A percentile compares a stretch with the other conserved stretches of the same genome.
phyloP scores from a whole-genome alignment of 1,284 basidiomycete species.

The Neonothopanus nambi region DNA sequence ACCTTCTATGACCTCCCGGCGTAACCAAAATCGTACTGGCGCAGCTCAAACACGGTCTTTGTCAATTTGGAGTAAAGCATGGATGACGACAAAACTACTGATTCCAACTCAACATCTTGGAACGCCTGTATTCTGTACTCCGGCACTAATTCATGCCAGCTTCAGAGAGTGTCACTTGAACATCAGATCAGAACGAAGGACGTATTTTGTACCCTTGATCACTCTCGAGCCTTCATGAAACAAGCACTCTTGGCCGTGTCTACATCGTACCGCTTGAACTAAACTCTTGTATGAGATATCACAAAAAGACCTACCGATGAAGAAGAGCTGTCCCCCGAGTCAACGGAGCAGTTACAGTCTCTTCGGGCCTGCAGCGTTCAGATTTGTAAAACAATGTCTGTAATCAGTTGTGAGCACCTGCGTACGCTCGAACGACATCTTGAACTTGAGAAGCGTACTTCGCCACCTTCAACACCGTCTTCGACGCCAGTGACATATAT shows the following conservation, averaged over 20 bases:
- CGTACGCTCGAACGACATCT: background rate
- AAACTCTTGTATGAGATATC: background rate
- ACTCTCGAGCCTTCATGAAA: slow-evolving; percentile 78
- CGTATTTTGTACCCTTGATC: slow-evolving; percentile 35
- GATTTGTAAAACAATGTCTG: slow-evolving; percentile 75
- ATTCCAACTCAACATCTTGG: too few relatives aligned
- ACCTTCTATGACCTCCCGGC: too few relatives aligned
- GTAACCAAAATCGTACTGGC: too few relatives aligned
- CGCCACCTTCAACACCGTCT: slow-evolving; percentile 75
- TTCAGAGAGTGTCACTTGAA: too few relatives aligned
- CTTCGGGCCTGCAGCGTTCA: slow-evolving; percentile 47
- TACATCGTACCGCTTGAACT: slow-evolving; percentile 24
- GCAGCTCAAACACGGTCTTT: too few relatives aligned
- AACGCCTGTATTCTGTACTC: too few relatives aligned
- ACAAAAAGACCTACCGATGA: slow-evolving; percentile 54
- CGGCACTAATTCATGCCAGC: too few relatives aligned
- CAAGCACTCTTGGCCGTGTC: slow-evolving; percentile 77
- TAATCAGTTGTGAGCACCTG: background rate
- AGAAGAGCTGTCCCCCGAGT: slow-evolving; percentile 70
- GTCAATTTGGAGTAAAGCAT: too few relatives aligned
- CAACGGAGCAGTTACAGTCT: slow-evolving; percentile 59
- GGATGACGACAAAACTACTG: too few relatives aligned
- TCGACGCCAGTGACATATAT: slow-evolving; percentile 74
- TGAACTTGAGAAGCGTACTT: slow-evolving; percentile 40
- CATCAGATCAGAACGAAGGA: slow-evolving; percentile 13